Evolutionary conservation across 1,139 yeast genomes (phyloP).

Genomic region (Yamadazyma triangularis): DNA sequence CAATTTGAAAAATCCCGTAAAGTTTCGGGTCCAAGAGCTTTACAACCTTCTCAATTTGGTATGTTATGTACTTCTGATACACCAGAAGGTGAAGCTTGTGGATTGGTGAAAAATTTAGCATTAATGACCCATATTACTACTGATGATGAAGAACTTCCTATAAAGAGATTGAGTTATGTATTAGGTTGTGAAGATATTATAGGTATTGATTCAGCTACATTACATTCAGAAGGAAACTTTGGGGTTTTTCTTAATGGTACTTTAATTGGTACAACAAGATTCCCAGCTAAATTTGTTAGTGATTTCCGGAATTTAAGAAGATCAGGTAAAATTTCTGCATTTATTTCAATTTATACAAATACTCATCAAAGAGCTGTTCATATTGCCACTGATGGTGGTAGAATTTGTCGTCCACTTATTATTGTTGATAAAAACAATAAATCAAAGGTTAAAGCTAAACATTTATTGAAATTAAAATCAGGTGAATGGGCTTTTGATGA

Average conservation of each 20-base stretch:
- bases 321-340: constrained; percentile 80
- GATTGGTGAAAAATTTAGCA: constrained; percentile 92
- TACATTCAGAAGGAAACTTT: constrained; percentile 72
- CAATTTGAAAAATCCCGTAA: constrained; percentile 97
- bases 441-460: constrained; percentile 69
- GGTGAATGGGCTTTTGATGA: constrained; percentile 88
- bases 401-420: constrained; percentile 95
- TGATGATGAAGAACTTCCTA: constrained; percentile 93
- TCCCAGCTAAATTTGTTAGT: constrained; percentile 74
- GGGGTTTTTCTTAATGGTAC: constrained; percentile 95
- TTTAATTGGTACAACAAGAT: constrained; percentile 81
- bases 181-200: constrained; percentile 89
- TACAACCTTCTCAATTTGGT: constrained; percentile 98
- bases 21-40: constrained; percentile 98
- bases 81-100: constrained; percentile 99
- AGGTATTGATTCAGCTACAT: constrained; percentile 75
- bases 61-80: constrained; percentile 99
- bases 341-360: constrained; percentile 86
- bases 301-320: constrained; percentile 80
- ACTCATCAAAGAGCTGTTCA: constrained; percentile 90
- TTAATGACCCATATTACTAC: constrained; percentile 98
- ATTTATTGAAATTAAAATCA: constrained; percentile 53
- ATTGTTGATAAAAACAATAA: constrained; percentile 67
- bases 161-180: constrained; percentile 67
- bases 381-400: constrained; percentile 98